Evolutionary conservation across 2,329 filamentous ascomycete species (phyloP).

Genomic region (Aspergillus japonicus): DNA sequence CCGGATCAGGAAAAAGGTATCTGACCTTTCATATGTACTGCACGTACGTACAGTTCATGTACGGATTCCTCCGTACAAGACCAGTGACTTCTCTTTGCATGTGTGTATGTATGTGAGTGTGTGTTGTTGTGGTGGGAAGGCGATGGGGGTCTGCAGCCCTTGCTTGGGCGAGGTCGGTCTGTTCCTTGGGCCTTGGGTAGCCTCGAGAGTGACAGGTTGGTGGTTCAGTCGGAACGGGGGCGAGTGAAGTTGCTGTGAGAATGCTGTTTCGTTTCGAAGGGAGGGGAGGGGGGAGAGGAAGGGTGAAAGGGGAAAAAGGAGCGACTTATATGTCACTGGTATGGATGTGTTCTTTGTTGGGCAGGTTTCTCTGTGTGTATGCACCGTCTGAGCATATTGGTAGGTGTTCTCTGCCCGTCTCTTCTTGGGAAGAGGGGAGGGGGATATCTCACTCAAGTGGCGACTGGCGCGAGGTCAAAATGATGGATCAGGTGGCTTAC

Average conservation of each 20-base stretch:
- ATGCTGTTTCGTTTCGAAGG: too few species aligned
- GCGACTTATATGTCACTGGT: too few species aligned
- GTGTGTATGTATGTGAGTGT: background rate
- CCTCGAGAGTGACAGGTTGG: background rate
- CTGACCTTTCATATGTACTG: background rate
- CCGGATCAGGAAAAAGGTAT: background rate
- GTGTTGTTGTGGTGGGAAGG: background rate
- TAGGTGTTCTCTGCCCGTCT: background rate
- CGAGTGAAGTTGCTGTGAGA: too few species aligned
- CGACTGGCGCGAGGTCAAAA: background rate
- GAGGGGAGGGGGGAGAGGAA: too few species aligned
- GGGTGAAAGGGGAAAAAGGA: too few species aligned
- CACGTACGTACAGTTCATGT: background rate
- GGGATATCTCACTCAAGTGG: background rate
- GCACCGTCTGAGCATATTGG: background rate
- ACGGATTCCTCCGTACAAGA: background rate
- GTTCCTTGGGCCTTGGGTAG: background rate
- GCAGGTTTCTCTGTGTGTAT: too few species aligned
- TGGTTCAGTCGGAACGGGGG: background rate
- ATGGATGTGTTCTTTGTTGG: too few species aligned
- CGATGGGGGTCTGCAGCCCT: background rate
- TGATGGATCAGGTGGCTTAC: constrained; percentile 8
- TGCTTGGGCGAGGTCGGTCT: background rate
- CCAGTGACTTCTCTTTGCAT: background rate
- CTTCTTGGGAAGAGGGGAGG: background rate